A percentile compares a stretch with the other conserved stretches of the same genome.
phyloP scores from a whole-genome alignment of 345 rosid species.

The Syzygium oleosum region DNA sequence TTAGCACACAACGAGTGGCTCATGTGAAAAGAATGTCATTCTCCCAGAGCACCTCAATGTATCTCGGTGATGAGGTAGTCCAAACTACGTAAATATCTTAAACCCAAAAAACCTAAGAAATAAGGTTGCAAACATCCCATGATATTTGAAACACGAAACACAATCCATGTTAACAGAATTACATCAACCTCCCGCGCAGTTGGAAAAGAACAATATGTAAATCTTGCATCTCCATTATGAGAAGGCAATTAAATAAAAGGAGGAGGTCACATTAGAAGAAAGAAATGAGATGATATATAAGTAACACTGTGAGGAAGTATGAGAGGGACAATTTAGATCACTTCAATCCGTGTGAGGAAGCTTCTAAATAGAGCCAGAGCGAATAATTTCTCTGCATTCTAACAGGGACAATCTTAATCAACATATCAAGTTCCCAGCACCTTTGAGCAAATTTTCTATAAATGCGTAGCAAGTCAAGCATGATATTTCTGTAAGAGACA shows the following conservation, averaged over 20 bases:
- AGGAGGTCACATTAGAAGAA: background rate
- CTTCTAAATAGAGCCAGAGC: background rate
- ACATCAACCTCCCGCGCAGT: background rate
- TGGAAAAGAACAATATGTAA: background rate
- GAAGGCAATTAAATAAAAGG: background rate
- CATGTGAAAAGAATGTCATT: background rate
- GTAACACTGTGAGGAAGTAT: background rate
- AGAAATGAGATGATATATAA: background rate
- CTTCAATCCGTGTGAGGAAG: background rate
- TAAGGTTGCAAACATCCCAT: background rate
- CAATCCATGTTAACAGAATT: background rate
- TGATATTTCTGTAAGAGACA: background rate
- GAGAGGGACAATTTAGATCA: background rate
- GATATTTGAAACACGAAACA: background rate
- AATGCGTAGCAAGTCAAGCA: background rate
- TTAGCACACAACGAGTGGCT: background rate
- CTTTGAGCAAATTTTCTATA: background rate
- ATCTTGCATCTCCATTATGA: background rate
- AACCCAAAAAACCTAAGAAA: background rate
- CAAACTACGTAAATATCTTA: background rate
- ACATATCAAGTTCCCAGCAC: background rate
- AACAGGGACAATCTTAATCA: background rate
- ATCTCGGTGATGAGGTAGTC: background rate
- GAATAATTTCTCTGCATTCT: background rate
- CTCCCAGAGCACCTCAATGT: background rate